Evolutionary conservation across 2,329 filamentous ascomycete species (phyloP).

Genomic region (Neonectria faginata): DNA sequence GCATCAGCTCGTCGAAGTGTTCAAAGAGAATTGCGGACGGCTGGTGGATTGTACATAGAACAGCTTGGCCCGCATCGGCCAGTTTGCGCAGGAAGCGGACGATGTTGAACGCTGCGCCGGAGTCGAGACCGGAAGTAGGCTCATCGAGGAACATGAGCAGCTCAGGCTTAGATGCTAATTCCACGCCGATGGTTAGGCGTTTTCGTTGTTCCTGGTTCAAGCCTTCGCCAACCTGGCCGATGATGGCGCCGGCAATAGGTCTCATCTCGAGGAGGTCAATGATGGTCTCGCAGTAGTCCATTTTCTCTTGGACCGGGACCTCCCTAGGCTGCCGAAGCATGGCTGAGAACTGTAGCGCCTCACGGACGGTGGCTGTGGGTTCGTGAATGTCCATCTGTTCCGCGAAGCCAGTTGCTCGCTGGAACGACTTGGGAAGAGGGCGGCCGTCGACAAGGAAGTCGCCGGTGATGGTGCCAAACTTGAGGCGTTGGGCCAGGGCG

Average conservation of each 20-base stretch:
- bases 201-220: conserved; percentile 71
- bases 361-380: conserved; percentile 73
- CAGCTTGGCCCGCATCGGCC: conserved; percentile 68
- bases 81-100: conserved; percentile 71
- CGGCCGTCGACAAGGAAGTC: conserved; percentile 84
- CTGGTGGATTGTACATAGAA: conserved; percentile 72
- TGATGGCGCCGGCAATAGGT: conserved; percentile 73
- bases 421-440: conserved; percentile 79
- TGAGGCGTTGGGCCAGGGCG: conserved; percentile 79
- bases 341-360: conserved; percentile 74
- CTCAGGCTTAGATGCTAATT: conserved; percentile 68
- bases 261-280: conserved; percentile 77
- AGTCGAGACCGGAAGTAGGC: conserved; percentile 68
- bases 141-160: conserved; percentile 75
- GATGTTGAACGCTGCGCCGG: conserved; percentile 70
- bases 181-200: conserved; percentile 66
- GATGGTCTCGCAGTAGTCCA: conserved; percentile 75
- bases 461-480: conserved; percentile 80
- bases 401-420: conserved; percentile 79
- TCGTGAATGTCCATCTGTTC: conserved; percentile 77
- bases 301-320: conserved; percentile 70
- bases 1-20: conserved; percentile 66
- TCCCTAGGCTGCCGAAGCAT: conserved; percentile 71
- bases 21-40: conserved; percentile 68
- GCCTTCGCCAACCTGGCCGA: conserved; percentile 69